Base-by-base conservation (phyloP, 2,329 filamentous ascomycete species). In the Alternaria arborescens region DNA sequence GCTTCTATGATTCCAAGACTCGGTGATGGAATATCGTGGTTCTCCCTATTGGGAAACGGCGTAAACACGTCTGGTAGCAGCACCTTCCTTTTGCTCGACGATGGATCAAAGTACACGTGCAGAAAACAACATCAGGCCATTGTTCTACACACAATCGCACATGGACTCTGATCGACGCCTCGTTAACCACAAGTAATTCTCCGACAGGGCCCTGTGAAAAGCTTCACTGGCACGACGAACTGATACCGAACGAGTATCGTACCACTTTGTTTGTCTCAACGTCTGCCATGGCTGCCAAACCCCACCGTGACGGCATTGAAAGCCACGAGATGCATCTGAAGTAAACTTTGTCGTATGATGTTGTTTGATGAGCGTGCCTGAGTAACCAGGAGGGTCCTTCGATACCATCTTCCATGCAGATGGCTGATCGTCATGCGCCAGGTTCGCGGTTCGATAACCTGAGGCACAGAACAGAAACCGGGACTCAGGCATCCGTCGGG, bases 271-370 rank as follows among this genome's bases (percentile, higher is more conserved):
- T 75, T 71, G 70, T 60, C 52, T 68, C 71, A 69, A 59, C 64
- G 65, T 62, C 64, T 64, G 62, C 58, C 65, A 66, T 68, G 62
- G 58, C 41, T 54, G 48, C 28, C 26, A 38, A 47, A 36, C n/a
- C 58, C 48, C 48, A 51, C 47, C 5, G 22, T 50, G 50, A 59
- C 55, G 61, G 56, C 65, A 58, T 65, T 63, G 61, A 63, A 48
- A 60, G 58, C 61, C 55, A 66, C 20, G 61, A 60, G 64, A 58
- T 57, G 54, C 41, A 56, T 61, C 70, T 72, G 72, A 66, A 52
- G 73, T 67, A 77, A 77, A 77, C 74, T 71, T 71, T 65, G 73
- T 76, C 72, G 74, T 77, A 76, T 68, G 72, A 77, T 69, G 63
- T 65, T 72, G 74, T 76, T 76, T 76, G 72, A 74, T 69, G 62